These are phyloP conservation scores for Grigorovia yakushimaensis DNA, from an alignment of 805 yeast species.

Conservation along the genomic window DNA sequence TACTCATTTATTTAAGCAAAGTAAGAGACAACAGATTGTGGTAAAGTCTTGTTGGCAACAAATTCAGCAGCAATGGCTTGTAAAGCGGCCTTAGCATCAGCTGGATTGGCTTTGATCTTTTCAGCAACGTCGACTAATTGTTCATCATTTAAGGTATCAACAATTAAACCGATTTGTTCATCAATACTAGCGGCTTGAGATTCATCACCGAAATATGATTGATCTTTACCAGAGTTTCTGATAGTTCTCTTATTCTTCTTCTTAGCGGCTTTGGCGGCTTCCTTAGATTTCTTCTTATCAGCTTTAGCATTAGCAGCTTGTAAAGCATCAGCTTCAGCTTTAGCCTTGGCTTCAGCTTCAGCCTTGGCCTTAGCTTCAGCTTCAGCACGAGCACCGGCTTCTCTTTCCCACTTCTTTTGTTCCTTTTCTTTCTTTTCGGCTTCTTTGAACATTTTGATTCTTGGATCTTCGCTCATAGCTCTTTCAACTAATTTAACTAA, in stretches of 20 bases:
- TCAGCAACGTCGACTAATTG: constrained; percentile 67
- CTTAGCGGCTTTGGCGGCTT: constrained; percentile 79
- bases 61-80: constrained; percentile 45
- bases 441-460: constrained; percentile 88
- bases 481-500: constrained; percentile 77
- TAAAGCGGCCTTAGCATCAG: constrained; percentile 50
- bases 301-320: constrained; percentile 53
- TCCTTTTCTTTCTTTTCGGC: constrained; percentile 92
- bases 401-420: constrained; percentile 92
- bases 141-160: constrained; percentile 72
- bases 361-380: constrained; percentile 85
- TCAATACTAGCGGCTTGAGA: constrained; percentile 54
- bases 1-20: no score
- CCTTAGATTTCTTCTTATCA: constrained; percentile 89
- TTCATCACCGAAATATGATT: constrained; percentile 75
- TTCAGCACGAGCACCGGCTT: constrained; percentile 94
- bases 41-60: constrained; percentile 44
- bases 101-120: constrained; percentile 48
- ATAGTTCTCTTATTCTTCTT: constrained; percentile 92
- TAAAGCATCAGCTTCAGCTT: constrained; percentile 65
- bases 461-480: constrained; percentile 85
- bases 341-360: constrained; percentile 80
- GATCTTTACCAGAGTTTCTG: constrained; percentile 75
- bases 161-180: constrained; percentile 67
- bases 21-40: constrained; percentile 45